phyloP scores from a whole-genome alignment of 257 asterid genomes.

The Cinchona pubescens region DNA sequence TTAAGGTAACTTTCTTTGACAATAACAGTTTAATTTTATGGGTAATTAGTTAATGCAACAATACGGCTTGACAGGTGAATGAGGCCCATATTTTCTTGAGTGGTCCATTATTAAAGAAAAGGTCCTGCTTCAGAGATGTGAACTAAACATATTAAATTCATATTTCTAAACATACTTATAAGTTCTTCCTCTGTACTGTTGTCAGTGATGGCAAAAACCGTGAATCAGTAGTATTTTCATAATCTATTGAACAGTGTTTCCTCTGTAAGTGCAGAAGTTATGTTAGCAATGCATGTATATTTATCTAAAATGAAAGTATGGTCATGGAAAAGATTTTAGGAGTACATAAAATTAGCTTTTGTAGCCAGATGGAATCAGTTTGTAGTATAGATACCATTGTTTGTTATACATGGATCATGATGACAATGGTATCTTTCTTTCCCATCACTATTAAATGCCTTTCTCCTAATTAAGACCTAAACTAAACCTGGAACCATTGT shows the following conservation, averaged over 20 bases:
- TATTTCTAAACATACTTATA: neutral
- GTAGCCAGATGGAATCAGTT: neutral
- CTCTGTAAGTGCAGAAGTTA: neutral
- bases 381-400: neutral
- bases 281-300: neutral
- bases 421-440: too few species aligned
- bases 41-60: neutral
- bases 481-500: too few species aligned
- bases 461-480: too few species aligned
- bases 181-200: neutral
- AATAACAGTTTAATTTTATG: neutral
- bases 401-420: neutral
- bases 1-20: constrained; percentile 46
- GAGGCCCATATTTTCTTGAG: neutral
- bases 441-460: too few species aligned
- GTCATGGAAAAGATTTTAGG: neutral
- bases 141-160: neutral
- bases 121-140: neutral
- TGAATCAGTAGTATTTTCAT: neutral
- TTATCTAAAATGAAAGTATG: neutral
- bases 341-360: neutral
- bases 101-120: neutral
- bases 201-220: neutral
- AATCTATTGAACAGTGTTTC: neutral
- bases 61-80: neutral